These are phyloP conservation scores for Apiospora rasikravindrae DNA, from an alignment of 2,329 filamentous ascomycete genomes.

Conservation along the genomic window DNA sequence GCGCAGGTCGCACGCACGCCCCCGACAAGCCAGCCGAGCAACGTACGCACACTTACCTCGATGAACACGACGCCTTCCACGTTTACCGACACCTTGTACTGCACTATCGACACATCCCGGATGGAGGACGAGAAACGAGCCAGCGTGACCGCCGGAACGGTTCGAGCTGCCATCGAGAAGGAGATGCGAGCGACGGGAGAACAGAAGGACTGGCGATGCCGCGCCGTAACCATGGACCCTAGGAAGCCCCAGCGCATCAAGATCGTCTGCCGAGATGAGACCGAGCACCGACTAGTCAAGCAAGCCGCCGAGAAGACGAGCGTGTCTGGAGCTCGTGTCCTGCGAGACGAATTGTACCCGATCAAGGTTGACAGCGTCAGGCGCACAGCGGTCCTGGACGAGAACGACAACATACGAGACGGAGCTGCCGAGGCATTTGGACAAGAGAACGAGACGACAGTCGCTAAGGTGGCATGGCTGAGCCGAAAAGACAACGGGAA, in stretches of 20 bases:
- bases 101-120: background rate
- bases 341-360: conserved; percentile 32
- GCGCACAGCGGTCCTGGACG: conserved; percentile 29
- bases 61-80: background rate
- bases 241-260: conserved; percentile 4
- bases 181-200: background rate
- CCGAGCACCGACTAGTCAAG: conserved; percentile 30
- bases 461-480: conserved; percentile 34
- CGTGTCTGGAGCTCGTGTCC: conserved; percentile 27
- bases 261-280: conserved; percentile 31
- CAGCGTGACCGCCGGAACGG: background rate
- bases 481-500: conserved; percentile 29
- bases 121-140: background rate
- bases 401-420: conserved; percentile 22
- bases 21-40: background rate
- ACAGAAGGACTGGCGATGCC: background rate
- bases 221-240: background rate
- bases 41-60: background rate
- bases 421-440: conserved; percentile 27
- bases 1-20: background rate
- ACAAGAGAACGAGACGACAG: conserved; percentile 31
- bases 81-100: background rate
- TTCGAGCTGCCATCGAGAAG: background rate
- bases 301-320: conserved; percentile 26
- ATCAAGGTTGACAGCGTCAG: conserved; percentile 34